Conservation (phyloP, 306 rosid genomes). For the Nissolia schottii region DNA sequence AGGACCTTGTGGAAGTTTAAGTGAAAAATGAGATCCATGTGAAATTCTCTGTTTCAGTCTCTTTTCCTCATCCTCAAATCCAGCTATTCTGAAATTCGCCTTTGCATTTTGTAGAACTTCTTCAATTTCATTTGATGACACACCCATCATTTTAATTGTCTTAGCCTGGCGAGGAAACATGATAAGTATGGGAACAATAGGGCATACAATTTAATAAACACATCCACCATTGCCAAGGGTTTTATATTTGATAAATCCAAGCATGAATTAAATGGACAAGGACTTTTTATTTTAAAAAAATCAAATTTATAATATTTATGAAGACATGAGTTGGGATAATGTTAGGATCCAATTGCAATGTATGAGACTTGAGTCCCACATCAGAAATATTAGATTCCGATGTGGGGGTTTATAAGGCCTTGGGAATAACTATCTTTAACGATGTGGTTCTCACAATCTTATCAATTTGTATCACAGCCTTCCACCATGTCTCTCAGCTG, state of each 20-base stretch:
- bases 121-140: conserved; percentile 64
- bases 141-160: conserved; percentile 94
- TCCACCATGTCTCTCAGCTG: too few species aligned
- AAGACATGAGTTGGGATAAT: background rate
- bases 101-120: conserved; percentile 66
- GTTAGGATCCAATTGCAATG: background rate
- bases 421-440: too few species aligned
- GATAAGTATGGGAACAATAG: background rate
- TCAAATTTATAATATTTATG: background rate
- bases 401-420: too few species aligned
- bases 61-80: conserved; percentile 88
- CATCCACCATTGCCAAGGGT: background rate
- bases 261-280: background rate
- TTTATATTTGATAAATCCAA: background rate
- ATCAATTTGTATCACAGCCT: too few species aligned
- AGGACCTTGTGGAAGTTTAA: conserved; percentile 84
- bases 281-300: background rate
- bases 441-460: too few species aligned
- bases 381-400: too few species aligned
- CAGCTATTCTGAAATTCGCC: conserved; percentile 72
- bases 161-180: conserved; percentile 46
- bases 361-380: too few species aligned
- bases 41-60: conserved; percentile 71
- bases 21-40: conserved; percentile 37
- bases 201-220: background rate